These are phyloP conservation scores for Aureobasidium sp. DNA, from an alignment of 2,329 filamentous ascomycete genomes.

Conservation along the genomic window DNA sequence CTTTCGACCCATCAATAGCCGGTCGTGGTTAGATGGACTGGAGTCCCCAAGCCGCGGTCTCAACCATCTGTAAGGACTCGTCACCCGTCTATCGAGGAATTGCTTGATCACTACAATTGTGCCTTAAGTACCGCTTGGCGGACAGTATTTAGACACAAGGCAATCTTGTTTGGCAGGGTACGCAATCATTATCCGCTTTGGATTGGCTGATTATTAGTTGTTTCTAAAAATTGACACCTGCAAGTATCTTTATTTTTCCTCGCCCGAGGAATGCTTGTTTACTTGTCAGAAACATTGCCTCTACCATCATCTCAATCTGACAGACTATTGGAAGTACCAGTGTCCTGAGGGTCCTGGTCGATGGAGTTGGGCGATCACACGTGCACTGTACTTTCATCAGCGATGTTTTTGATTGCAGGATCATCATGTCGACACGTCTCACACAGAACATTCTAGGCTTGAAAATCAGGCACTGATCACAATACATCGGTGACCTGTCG, in stretches of 20 bases:
- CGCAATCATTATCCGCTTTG: slow-evolving; percentile 7
- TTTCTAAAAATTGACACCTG: slow-evolving; percentile 7
- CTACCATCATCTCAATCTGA: neutral
- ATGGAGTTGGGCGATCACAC: neutral
- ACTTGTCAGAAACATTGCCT: neutral
- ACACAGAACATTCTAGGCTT: slow-evolving; percentile 1
- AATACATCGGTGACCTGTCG: neutral
- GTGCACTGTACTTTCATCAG: neutral
- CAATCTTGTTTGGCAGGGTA: slow-evolving; percentile 4
- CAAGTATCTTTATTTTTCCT: neutral
- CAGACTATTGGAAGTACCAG: neutral
- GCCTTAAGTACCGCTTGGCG: neutral
- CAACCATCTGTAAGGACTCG: neutral
- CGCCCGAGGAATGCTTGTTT: neutral
- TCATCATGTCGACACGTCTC: neutral
- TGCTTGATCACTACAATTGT: neutral
- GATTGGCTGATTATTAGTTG: neutral
- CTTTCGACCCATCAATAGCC: neutral
- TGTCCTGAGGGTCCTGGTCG: neutral
- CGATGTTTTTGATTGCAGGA: slow-evolving; percentile 1
- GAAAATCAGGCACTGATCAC: neutral
- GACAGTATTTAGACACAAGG: neutral
- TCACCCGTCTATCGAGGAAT: neutral
- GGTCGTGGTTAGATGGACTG: neutral
- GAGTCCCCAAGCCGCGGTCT: neutral